These are phyloP conservation scores for Cutaneotrichosporon dermatis DNA, from an alignment of 1,284 basidiomycete genomes.

Conservation along the genomic window DNA sequence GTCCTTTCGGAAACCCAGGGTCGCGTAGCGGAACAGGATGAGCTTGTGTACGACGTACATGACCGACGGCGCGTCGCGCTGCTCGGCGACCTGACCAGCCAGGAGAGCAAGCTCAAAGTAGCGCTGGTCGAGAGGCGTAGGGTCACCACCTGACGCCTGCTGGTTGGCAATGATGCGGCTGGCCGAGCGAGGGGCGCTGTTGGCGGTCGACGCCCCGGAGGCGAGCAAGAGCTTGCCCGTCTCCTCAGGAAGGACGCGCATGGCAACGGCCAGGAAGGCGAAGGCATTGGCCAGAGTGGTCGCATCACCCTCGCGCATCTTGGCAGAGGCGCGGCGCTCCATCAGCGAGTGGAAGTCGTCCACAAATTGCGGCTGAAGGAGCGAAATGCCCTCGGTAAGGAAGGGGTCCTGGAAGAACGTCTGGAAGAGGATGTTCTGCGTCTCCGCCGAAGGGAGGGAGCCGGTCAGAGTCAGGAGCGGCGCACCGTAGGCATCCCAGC, in stretches of 20 bases:
- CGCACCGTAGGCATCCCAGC: conserved; percentile 32
- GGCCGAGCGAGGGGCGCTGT: conserved; percentile 19
- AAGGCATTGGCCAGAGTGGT: conserved; percentile 42
- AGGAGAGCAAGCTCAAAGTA: conserved; percentile 42
- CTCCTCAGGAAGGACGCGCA: conserved; percentile 42
- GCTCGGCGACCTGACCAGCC: conserved; percentile 34
- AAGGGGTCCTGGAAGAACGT: conserved; percentile 44
- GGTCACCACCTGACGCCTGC: conserved; percentile 24
- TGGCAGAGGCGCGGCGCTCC: conserved; percentile 22
- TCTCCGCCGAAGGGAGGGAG: conserved; percentile 36
- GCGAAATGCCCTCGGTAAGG: conserved; percentile 41
- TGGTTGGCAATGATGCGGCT: conserved; percentile 19
- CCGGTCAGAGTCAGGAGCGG: conserved; percentile 30
- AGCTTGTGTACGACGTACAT: conserved; percentile 45
- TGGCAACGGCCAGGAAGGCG: conserved; percentile 33
- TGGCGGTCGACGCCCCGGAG: conserved; percentile 16
- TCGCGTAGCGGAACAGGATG: conserved; percentile 37
- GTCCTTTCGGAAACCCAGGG: conserved; percentile 29
- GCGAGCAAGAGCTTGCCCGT: conserved; percentile 40
- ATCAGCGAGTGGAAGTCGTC: conserved; percentile 35
- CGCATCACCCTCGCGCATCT: conserved; percentile 37
- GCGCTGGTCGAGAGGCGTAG: conserved; percentile 41
- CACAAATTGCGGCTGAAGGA: conserved; percentile 38
- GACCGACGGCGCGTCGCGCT: conserved; percentile 34
- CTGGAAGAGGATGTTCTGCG: conserved; percentile 38